Base-by-base conservation (phyloP, 2,329 filamentous ascomycete species). In the Monilinia aucupariae region DNA sequence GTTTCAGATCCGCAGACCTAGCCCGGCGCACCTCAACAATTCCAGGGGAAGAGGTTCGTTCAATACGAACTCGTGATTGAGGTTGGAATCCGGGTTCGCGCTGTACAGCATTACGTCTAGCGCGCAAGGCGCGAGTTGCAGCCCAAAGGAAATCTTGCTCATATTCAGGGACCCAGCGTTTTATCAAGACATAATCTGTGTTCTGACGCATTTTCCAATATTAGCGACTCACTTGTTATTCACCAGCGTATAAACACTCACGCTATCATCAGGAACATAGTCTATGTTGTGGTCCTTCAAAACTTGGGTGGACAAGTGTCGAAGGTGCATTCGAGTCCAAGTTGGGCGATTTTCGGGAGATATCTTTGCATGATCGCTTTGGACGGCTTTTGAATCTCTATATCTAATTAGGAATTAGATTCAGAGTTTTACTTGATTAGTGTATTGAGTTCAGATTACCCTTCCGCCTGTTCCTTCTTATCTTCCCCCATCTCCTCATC, bases 131-230 rank as follows among this genome's bases (percentile, higher is more conserved):
- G 66, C 81, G 81, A 3, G 88, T 90, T 75, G 92, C 88, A 50
- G 84, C 81, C 81, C 89, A 92, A 53, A 91, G 81, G 64, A 85
- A 78, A 64, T 90, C 83, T 70, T 90, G 89, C 72, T 91, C 83
- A 65, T 83, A 82, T 68, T 91, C 85, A 4, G 84, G 82, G 60
- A 92, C 85, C 84, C 85, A 90, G 62, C 85, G 81, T 75, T 88
- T 89, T 76, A 92, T 88, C 64, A 92, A 75, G 61, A 92, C 78
- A 68, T 85, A 92, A 52, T 88, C 84, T 17, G 83, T 81, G 70
- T 92, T 86, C 80, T 85, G 68, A 25, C 12, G 0, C 2, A 30
- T n/a, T 2, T 9, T 30, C 10, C 20, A 15, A 17, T 20, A 30
- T 22, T 2, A 48, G 20, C 5, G 9, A 7, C 12, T 34, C 10